Evolutionary conservation across 495 filamentous ascomycete genomes (phyloP), one percentile per base, ranked within the genome.

Genomic region (Chaetomidium leptoderma): DNA sequence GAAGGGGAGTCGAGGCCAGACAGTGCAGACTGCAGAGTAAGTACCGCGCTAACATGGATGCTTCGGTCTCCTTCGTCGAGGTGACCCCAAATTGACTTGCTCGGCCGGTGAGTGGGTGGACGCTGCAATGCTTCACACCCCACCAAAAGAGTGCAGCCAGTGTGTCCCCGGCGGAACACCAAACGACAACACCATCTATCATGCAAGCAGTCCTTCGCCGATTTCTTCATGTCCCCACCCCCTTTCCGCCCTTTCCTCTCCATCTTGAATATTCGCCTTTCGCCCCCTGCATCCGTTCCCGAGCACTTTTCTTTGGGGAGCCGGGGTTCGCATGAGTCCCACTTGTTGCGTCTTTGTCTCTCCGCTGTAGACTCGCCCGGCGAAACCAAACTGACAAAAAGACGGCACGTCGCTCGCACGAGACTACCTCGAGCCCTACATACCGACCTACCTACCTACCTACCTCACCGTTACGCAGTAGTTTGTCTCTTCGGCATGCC

Each of bases 31-130:
- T n/a, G n/a, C n/a, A n/a, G n/a, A n/a, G n/a, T n/a, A n/a, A n/a
- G 66, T 66, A 63, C 58, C 55, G 53, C 44, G 33, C 58, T 60
- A 66, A 56, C 57, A 63, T n/a, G n/a, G n/a, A n/a, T n/a, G n/a
- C n/a, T n/a, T n/a, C n/a, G n/a, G n/a, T n/a, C 53, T 51, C 52
- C 29, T 14, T 29, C 26, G 13, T 21, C 6, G 19, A 16, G 9
- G 32, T 27, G 50, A 53, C 51, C 51, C 51, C 26, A 43, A 54
- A 32, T 43, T 52, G 39, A n/a, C 33, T 21, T 36, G 47, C 19
- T 17, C 16, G 49, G 35, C 49, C 23, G 50, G 55, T 64, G 63
- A 67, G 54, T 65, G 65, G 60, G 16, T 36, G 44, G 29, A 10
- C 54, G 55, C 59, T 54, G 55, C 63, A 58, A 58, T 51, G 55